These are phyloP conservation scores for Hemisphaericaspora lyxosophila DNA, from an alignment of 1,139 yeast genomes.

Conservation along the genomic window DNA sequence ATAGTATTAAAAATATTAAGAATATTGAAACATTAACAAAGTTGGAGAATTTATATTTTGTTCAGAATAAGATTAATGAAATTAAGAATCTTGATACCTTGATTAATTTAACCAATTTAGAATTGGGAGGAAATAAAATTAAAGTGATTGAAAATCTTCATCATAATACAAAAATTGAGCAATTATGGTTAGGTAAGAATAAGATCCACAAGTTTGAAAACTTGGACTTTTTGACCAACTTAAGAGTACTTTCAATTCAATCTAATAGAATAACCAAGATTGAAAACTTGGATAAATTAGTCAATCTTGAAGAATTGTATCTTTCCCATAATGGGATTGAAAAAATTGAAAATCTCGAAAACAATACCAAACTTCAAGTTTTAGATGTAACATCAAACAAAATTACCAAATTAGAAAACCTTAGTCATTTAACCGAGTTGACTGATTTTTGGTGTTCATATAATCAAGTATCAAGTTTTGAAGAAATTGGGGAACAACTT, in stretches of 20 bases:
- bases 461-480: constrained; percentile 67
- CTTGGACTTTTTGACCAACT: constrained; percentile 57
- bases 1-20: constrained; percentile 84
- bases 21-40: constrained; percentile 65
- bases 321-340: constrained; percentile 82
- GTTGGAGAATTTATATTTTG: constrained; percentile 73
- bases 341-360: constrained; percentile 75
- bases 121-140: constrained; percentile 88
- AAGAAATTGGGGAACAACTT: constrained; percentile 66
- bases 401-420: constrained; percentile 58
- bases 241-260: constrained; percentile 82
- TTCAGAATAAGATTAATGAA: constrained; percentile 79
- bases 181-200: constrained; percentile 94
- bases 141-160: constrained; percentile 61
- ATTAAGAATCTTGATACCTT: constrained; percentile 68
- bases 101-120: constrained; percentile 65
- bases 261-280: constrained; percentile 77
- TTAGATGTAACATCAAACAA: constrained; percentile 81
- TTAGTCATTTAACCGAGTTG: constrained; percentile 63
- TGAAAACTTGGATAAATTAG: constrained; percentile 76
- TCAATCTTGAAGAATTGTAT: constrained; percentile 79
- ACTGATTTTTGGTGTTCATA: constrained; percentile 95
- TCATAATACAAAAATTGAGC: constrained; percentile 54
- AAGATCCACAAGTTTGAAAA: constrained; percentile 66
- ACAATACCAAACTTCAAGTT: constrained; percentile 64